Evolutionary conservation across 2,329 filamentous ascomycete species (phyloP).

Genomic region (Beauveria sp.): DNA sequence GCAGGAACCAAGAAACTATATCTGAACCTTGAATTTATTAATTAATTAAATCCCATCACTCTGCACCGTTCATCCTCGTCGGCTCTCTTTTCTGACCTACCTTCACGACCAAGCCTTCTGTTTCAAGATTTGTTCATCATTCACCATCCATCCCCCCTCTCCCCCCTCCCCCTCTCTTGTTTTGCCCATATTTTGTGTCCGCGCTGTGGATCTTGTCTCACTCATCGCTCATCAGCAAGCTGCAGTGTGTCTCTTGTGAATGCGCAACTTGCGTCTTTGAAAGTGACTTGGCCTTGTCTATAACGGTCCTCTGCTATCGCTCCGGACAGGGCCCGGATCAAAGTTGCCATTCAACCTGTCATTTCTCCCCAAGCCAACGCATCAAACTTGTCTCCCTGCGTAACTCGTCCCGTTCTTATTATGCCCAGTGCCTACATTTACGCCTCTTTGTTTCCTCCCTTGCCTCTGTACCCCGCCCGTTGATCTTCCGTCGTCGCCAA

Average conservation of each 20-base stretch:
- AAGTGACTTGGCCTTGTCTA: too few species aligned
- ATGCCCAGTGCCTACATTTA: not conserved
- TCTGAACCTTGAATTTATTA: too few species aligned
- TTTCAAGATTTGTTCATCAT: not conserved
- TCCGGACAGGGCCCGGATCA: not conserved
- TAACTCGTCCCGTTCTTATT: not conserved
- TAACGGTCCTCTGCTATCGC: too few species aligned
- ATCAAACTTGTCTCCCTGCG: not conserved
- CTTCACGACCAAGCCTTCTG: too few species aligned
- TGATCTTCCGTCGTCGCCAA: not conserved
- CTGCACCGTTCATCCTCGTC: too few species aligned
- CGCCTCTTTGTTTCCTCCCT: not conserved
- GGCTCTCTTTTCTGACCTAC: too few species aligned
- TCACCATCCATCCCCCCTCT: not conserved
- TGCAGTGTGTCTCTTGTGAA: too few species aligned
- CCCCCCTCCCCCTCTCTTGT: not conserved
- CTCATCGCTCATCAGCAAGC: too few species aligned
- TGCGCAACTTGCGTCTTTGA: too few species aligned
- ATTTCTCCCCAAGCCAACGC: not conserved
- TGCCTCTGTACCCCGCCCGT: not conserved
- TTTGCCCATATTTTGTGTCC: not conserved
- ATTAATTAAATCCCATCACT: too few species aligned
- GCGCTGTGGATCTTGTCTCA: too few species aligned
- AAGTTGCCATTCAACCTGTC: not conserved
- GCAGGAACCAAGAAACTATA: too few species aligned